A percentile compares a stretch with the other conserved stretches of the same genome.
phyloP scores from a whole-genome alignment of 106 monocot genomes.

The Dioscorea alata region DNA sequence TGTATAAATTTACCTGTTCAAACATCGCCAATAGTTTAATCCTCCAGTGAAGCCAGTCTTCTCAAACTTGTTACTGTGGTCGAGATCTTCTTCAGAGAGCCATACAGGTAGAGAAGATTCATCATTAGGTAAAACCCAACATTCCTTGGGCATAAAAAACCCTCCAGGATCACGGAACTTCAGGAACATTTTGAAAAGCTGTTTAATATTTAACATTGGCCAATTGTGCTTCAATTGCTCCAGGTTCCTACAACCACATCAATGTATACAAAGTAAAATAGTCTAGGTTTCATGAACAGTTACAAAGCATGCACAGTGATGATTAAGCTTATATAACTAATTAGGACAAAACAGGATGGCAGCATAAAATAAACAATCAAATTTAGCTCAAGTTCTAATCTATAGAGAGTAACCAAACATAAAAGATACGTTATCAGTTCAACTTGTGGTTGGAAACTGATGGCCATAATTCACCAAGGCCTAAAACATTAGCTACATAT shows the following conservation, averaged over 20 bases:
- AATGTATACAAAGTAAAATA: neutral
- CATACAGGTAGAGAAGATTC: neutral
- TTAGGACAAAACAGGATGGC: no score
- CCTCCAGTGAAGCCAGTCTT: neutral
- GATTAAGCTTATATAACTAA: no score
- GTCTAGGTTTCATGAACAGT: neutral
- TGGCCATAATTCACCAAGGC: neutral
- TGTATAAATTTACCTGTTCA: neutral
- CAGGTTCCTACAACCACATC: slow-evolving; percentile 6
- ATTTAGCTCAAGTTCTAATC: no score
- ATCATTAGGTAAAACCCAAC: slow-evolving; percentile 8
- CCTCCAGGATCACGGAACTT: neutral
- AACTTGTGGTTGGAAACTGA: neutral
- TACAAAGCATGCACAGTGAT: neutral
- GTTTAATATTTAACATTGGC: neutral
- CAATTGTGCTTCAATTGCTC: slow-evolving; percentile 11
- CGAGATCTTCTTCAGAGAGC: slow-evolving; percentile 1
- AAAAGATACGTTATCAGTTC: neutral
- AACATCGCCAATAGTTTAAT: neutral
- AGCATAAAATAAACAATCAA: no score
- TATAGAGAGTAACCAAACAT: no score
- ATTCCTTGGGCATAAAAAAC: slow-evolving; percentile 1
- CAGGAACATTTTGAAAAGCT: slow-evolving; percentile 1
- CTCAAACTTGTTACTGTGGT: neutral
- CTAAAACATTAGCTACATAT: no score